Evolutionary conservation across 495 filamentous ascomycete species (phyloP), one percentile per base, ranked within the genome.

Genomic region (Penicillium desertorum): DNA sequence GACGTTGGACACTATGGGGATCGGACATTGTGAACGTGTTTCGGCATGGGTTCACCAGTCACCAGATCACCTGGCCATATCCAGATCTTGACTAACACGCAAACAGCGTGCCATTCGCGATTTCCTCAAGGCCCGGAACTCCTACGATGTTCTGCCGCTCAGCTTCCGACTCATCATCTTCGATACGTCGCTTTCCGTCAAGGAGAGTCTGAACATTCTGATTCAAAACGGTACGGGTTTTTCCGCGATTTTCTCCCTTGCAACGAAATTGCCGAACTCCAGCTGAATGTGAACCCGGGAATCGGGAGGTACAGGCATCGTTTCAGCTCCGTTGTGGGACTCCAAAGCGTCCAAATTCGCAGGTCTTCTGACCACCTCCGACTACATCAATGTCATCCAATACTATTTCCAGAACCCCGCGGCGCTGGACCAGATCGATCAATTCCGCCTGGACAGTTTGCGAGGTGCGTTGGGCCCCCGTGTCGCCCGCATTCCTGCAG

Each of bases 361-460:
- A 23, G 94, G 94, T 49, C 80, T 98, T 23, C 81, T 99, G 65
- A 98, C 94, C 20, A 95, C 90, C 45, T 94, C 91, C 59, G 94
- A 99, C 72, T 99, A 94, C 71, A 79, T 99, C 78, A 99, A 99
- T 70, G 88, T 99, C 54, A 95, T 99, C 51, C 95, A 98, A 74
- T 99, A 98, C 72, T 98, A 98, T 77, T 98, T 94, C 86, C 93
- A 98, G 75, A 96, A 93, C 64, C 95, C 95, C 16, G 90, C 93
- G 44, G 87, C 90, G 12, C 81, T 99, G 52, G 84, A 86, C 54
- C 82, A 92, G 66, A 88, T 98, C 66, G 94, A 98, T 66, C 88
- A 96, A 67, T 98, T 99, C 74, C 89, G 90, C 34, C 77, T 99
- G 48, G 92, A 90, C 76, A 96, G 90, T 66, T 84, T 99, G 49